Conservation (phyloP, 805 yeast species). For the Cyberlindnera amylophila region DNA sequence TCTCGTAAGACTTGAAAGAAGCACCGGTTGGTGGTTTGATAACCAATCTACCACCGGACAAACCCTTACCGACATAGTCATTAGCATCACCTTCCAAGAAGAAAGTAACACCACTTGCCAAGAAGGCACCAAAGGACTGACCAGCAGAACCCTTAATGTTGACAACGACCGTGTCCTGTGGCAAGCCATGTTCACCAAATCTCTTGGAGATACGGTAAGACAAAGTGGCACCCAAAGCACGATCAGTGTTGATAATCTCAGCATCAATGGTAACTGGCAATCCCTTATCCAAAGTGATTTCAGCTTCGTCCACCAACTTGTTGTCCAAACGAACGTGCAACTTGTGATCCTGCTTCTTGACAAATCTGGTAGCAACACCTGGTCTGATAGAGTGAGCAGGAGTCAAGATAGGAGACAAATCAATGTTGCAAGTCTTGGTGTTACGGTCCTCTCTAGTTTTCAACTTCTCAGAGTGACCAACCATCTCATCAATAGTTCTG, state of each 20-base stretch:
- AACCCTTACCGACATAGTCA: constrained; percentile 96
- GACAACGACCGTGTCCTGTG: constrained; percentile 94
- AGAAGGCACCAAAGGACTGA: constrained; percentile 96
- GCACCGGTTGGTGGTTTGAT: constrained; percentile 89
- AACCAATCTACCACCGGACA: constrained; percentile 90
- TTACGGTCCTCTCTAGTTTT: constrained; percentile 82
- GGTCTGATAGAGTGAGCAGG: constrained; percentile 97
- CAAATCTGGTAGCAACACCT: constrained; percentile 91
- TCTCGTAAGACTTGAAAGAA: constrained; percentile 88
- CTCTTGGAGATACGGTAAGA: constrained; percentile 91
- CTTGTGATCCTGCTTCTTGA: constrained; percentile 90
- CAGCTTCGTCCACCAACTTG: constrained; percentile 94
- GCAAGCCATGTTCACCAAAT: constrained; percentile 90
- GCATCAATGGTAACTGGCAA: constrained; percentile 92
- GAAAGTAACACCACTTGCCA: constrained; percentile 93
- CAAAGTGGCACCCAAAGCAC: constrained; percentile 92
- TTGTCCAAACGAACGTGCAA: constrained; percentile 91
- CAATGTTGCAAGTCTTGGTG: constrained; percentile 88
- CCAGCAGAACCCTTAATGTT: constrained; percentile 93
- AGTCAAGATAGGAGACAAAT: constrained; percentile 87
- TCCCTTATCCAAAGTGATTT: constrained; percentile 93
- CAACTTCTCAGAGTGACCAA: constrained; percentile 92
- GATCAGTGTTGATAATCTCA: constrained; percentile 91
- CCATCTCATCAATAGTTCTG: constrained; percentile 96
- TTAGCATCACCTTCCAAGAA: constrained; percentile 97